phyloP scores from a whole-genome alignment of 345 rosid species.

The Crucihimalaya himalaica region DNA sequence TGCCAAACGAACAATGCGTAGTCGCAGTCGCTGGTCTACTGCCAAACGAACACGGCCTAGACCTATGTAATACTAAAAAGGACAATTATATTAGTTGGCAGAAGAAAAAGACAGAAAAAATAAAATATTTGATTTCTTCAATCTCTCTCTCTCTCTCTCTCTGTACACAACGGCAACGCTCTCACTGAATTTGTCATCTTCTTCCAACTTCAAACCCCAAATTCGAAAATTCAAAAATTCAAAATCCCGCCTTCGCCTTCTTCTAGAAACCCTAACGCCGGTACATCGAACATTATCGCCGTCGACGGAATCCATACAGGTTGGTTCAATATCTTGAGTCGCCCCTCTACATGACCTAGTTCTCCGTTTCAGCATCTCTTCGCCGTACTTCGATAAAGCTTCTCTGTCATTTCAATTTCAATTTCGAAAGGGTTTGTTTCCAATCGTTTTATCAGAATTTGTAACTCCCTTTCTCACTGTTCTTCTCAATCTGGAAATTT shows the following conservation, averaged over 20 bases:
- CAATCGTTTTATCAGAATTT: not conserved
- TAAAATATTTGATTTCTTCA: too few species aligned
- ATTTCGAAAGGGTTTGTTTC: not conserved
- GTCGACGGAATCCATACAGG: not conserved
- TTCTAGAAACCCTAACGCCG: conserved; percentile 32
- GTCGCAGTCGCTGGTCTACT: too few species aligned
- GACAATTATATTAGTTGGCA: too few species aligned
- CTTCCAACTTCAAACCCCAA: conserved; percentile 10
- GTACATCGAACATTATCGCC: not conserved
- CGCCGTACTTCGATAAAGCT: not conserved
- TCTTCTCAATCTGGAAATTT: not conserved
- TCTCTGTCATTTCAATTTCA: not conserved
- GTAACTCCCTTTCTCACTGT: not conserved
- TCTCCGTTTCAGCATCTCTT: conserved; percentile 17
- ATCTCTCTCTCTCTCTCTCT: too few species aligned
- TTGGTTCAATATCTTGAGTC: not conserved
- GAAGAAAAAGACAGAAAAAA: too few species aligned
- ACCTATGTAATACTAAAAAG: too few species aligned
- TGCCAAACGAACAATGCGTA: too few species aligned
- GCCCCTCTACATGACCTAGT: not conserved
- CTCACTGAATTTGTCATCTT: not conserved
- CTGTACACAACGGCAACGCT: too few species aligned
- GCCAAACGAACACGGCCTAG: too few species aligned
- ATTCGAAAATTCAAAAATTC: conserved; percentile 27
- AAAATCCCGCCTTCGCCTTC: conserved; percentile 36